phyloP scores from a whole-genome alignment of 2,329 filamentous ascomycete genomes.

The Podosphaera xanthii region DNA sequence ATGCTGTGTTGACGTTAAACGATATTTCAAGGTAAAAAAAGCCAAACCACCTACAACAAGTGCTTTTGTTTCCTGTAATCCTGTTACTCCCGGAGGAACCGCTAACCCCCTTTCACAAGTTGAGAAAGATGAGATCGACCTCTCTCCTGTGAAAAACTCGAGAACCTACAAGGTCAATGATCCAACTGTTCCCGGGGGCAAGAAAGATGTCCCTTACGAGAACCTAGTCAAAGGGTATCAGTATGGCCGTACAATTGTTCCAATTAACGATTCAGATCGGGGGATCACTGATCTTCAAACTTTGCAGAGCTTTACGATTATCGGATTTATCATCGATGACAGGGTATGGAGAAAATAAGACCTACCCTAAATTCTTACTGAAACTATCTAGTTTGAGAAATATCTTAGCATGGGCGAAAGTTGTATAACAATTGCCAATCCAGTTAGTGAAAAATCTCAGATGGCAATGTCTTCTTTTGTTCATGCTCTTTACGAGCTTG shows the following conservation, averaged over 20 bases:
- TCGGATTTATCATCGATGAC: slow-evolving; percentile 61
- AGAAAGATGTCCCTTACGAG: slow-evolving; percentile 59
- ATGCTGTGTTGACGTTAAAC: slow-evolving; percentile 64
- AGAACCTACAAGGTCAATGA: slow-evolving; percentile 66
- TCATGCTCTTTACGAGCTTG: slow-evolving; percentile 64
- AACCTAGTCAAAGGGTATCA: slow-evolving; percentile 81
- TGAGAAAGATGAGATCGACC: slow-evolving; percentile 18
- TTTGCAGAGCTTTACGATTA: slow-evolving; percentile 47
- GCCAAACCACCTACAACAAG: slow-evolving; percentile 55
- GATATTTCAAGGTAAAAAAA: slow-evolving; percentile 69
- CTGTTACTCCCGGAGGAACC: slow-evolving; percentile 18
- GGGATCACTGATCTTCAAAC: slow-evolving; percentile 80
- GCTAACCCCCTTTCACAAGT: slow-evolving; percentile 20
- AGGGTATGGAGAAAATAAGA: slow-evolving; percentile 26
- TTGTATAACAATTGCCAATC: slow-evolving; percentile 55
- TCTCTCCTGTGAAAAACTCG: slow-evolving; percentile 53
- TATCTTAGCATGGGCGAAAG: slow-evolving; percentile 69
- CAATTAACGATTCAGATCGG: slow-evolving; percentile 66
- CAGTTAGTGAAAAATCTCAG: slow-evolving; percentile 57
- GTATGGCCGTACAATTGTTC: slow-evolving; percentile 79
- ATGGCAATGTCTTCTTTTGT: slow-evolving; percentile 76
- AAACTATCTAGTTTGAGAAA: slow-evolving; percentile 40
- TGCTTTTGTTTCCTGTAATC: slow-evolving; percentile 37
- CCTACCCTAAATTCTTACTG: slow-evolving; percentile 4
- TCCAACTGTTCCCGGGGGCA: slow-evolving; percentile 49